Base-by-base conservation (phyloP, 1,284 basidiomycete species). In the Ganoderma resinaceum region DNA sequence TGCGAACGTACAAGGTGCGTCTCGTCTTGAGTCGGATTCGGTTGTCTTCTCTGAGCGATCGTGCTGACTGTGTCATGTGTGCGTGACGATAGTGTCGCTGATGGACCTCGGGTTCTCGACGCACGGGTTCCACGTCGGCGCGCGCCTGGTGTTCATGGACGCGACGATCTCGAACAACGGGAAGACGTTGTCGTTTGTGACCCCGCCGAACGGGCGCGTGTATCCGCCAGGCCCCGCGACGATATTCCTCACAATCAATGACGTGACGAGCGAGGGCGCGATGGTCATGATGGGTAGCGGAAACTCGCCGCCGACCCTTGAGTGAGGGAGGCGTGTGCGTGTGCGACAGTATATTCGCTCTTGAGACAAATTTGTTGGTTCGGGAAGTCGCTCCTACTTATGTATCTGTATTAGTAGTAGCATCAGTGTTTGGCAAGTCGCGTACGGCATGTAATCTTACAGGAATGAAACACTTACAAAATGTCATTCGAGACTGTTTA, bases 211-310 rank as follows among this genome's bases (percentile, higher is more conserved):
- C 63, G 81, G 82, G 65, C 78, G 80, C 7, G 79, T 87, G 18
- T 86, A 85, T 70, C 85, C 85, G 9, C 84, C 86, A 26, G 88
- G 87, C 11, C 87, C 86, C 12, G 88, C 80, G 71, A 75, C 61
- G 73, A 79, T 80, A 76, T 88, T 78, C 82, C 76, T 78, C 77
- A 84, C 74, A 68, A 79, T 87, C 26, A 83, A 86, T 69, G 86
- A 84, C 49, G 82, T 88, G 7, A 83, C 84, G 2, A 84, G 83
- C 66, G 72, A 77, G 23, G 87, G 85, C 20, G 78, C 77, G 59
- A 79, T 80, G 70, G 77, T 86, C 7, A 81, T 86, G 78, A 74
- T 87, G 66, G 86, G 86, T 14, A 80, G 76, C 68, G 83, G 83
- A 2, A 68, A 61, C 33, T 40, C 72, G 6, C 73, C 73, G 37